Conservation (phyloP, 306 rosid species). For the Vachellia collinsii region DNA sequence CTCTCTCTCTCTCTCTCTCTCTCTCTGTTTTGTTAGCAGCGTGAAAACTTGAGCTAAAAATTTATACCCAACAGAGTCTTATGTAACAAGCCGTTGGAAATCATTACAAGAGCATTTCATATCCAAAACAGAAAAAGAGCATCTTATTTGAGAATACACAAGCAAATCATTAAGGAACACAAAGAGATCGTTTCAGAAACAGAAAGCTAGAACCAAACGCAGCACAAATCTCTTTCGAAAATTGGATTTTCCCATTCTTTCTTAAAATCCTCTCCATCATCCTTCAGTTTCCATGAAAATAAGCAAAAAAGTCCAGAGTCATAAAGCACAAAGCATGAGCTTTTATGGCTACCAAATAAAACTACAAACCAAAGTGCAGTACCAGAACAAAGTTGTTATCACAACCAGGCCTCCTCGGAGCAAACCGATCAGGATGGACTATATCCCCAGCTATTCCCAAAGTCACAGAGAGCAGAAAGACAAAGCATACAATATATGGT, state of each 20-base stretch:
- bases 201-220: slow-evolving; percentile 35
- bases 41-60: background rate
- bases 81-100: slow-evolving; percentile 16
- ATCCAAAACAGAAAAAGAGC: slow-evolving; percentile 14
- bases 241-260: slow-evolving; percentile 2
- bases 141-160: slow-evolving; percentile 23
- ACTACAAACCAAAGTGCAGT: slow-evolving; percentile 33
- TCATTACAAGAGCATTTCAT: slow-evolving; percentile 24
- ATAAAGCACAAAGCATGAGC: slow-evolving; percentile 13
- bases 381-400: slow-evolving; percentile 94
- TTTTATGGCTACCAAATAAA: background rate
- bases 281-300: slow-evolving; percentile 25
- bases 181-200: background rate
- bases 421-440: slow-evolving; percentile 80
- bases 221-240: background rate
- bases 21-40: slow-evolving; percentile 13
- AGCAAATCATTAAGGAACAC: slow-evolving; percentile 9
- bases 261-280: slow-evolving; percentile 24
- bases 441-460: slow-evolving; percentile 82
- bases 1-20: too few species aligned
- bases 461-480: slow-evolving; percentile 47
- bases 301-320: slow-evolving; percentile 31
- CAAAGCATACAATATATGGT: slow-evolving; percentile 33
- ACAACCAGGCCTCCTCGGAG: slow-evolving; percentile 91
- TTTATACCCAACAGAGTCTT: background rate